A percentile compares a stretch with the other conserved stretches of the same genome.
These are phyloP conservation scores for Corchorus olitorius DNA, from an alignment of 345 rosid species.

Conservation along the genomic window DNA sequence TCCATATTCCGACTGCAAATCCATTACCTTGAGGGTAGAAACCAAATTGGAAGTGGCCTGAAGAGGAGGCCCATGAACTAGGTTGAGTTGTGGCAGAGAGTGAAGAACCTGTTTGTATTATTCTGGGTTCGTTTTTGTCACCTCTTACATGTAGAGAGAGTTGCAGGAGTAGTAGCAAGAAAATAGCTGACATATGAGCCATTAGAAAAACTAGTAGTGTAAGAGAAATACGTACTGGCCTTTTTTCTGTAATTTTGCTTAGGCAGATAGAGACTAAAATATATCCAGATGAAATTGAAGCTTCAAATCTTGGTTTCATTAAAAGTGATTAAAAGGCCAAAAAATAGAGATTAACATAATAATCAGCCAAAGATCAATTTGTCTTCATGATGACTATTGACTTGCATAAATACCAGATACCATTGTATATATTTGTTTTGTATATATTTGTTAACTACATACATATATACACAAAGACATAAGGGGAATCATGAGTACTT, in stretches of 20 bases:
- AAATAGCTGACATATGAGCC: neutral
- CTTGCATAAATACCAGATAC: too few relatives aligned
- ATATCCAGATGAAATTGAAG: too few relatives aligned
- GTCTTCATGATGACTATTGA: too few relatives aligned
- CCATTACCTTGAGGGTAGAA: constrained; percentile 32
- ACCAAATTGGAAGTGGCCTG: constrained; percentile 37
- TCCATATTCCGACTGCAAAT: constrained; percentile 34
- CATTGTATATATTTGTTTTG: too few relatives aligned
- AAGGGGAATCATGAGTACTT: too few relatives aligned
- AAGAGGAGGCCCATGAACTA: constrained; percentile 38
- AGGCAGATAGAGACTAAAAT: too few relatives aligned
- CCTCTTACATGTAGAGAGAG: neutral
- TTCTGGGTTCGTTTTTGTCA: constrained; percentile 25
- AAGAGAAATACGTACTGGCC: neutral
- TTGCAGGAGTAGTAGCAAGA: neutral
- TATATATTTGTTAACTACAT: too few relatives aligned
- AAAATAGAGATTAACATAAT: too few relatives aligned
- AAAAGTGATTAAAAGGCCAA: too few relatives aligned
- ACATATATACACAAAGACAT: too few relatives aligned
- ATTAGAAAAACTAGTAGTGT: neutral
- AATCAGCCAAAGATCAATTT: too few relatives aligned
- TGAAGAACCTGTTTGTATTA: constrained; percentile 23
- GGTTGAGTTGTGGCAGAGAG: constrained; percentile 25
- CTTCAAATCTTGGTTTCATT: too few relatives aligned
- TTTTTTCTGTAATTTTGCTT: neutral